phyloP scores from a whole-genome alignment of 208 protist species.

The Wallacemonas sp. region DNA sequence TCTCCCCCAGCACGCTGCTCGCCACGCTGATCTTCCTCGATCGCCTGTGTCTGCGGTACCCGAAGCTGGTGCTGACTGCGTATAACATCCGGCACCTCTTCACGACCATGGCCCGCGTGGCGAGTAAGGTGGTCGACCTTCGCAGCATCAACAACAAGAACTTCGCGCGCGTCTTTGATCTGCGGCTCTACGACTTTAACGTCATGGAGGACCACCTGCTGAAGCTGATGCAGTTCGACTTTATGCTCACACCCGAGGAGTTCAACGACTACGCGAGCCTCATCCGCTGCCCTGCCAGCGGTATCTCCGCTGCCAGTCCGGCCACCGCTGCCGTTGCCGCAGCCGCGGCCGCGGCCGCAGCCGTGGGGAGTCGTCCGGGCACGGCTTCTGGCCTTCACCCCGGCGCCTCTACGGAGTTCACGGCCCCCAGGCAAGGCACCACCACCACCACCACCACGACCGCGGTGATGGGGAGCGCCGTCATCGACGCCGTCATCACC shows the following conservation, averaged over 20 bases:
- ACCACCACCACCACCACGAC: not conserved
- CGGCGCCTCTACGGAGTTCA: no score
- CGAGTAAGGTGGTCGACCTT: conserved; percentile 86
- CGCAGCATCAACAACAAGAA: conserved; percentile 89
- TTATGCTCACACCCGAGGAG: conserved; percentile 72
- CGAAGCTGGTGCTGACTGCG: conserved; percentile 56
- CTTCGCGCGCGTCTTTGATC: conserved; percentile 72
- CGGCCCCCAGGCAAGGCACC: not conserved
- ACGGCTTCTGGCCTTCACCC: no score
- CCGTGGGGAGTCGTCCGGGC: no score
- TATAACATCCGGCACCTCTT: conserved; percentile 77
- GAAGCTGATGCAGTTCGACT: conserved; percentile 73
- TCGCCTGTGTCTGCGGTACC: conserved; percentile 63
- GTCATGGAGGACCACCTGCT: conserved; percentile 72
- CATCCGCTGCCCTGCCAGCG: conserved; percentile 21
- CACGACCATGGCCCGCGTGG: conserved; percentile 70
- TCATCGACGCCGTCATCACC: not conserved
- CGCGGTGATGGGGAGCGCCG: not conserved
- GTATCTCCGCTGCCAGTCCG: not conserved
- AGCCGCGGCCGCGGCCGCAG: no score
- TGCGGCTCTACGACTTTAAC: conserved; percentile 74
- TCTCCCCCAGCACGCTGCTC: conserved; percentile 79
- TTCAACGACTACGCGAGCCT: conserved; percentile 67
- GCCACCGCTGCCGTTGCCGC: not conserved
- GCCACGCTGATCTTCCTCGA: conserved; percentile 81